These are phyloP conservation scores for Thozetella sp. DNA, from an alignment of 495 filamentous ascomycete genomes.

Conservation along the genomic window DNA sequence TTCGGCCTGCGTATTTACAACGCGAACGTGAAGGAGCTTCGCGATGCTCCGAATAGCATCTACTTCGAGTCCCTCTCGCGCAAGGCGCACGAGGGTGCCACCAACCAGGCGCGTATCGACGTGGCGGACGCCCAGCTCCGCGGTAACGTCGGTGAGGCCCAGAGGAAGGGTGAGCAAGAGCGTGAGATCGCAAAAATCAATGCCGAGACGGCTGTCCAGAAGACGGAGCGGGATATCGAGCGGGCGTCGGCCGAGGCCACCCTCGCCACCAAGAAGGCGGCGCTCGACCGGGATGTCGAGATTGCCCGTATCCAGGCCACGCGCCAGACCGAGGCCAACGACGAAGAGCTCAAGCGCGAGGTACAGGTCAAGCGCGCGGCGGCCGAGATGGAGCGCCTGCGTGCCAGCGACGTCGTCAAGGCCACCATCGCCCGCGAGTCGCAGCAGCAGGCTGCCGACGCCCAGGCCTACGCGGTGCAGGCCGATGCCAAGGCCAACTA, in stretches of 20 bases:
- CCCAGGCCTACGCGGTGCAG: constrained; percentile 58
- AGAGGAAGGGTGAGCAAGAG: constrained; percentile 75
- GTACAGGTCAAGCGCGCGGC: constrained; percentile 75
- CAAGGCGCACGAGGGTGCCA: constrained; percentile 82
- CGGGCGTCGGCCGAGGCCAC: constrained; percentile 76
- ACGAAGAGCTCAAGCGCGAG: constrained; percentile 75
- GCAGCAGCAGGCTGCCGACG: constrained; percentile 74
- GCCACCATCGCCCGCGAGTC: constrained; percentile 73
- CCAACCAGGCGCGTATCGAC: constrained; percentile 76
- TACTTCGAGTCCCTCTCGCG: constrained; percentile 79
- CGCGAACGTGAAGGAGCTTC: constrained; percentile 80
- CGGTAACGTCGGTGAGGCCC: constrained; percentile 78
- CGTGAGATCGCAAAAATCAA: constrained; percentile 83
- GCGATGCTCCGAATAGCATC: constrained; percentile 73
- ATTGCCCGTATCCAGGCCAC: constrained; percentile 71
- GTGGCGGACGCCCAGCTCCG: constrained; percentile 78
- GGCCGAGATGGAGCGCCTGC: constrained; percentile 76
- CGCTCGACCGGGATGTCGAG: constrained; percentile 69
- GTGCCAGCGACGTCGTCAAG: constrained; percentile 76
- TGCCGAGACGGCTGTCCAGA: constrained; percentile 77
- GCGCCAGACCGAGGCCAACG: constrained; percentile 68
- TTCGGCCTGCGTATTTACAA: constrained; percentile 78
- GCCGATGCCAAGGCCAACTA: constrained; percentile 59
- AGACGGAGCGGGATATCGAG: constrained; percentile 81
- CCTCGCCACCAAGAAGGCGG: constrained; percentile 68